Evolutionary conservation across 805 yeast genomes (phyloP), one percentile per base, ranked within the genome.

Genomic region (Barnettozyma sp.): DNA sequence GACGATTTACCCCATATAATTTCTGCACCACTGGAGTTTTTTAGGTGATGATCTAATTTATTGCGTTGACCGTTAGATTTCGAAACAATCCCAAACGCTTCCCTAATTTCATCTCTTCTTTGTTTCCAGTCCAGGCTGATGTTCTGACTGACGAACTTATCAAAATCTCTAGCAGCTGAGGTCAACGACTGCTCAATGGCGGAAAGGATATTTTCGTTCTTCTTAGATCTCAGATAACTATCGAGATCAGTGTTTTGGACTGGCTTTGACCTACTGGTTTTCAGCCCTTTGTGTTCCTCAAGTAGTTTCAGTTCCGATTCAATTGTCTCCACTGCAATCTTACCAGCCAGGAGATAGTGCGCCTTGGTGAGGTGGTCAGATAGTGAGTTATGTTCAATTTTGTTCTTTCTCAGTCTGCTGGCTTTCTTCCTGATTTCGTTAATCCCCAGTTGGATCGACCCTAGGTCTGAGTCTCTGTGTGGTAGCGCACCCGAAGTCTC

Each of bases 291-390:
- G 43, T 35, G 54, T 39, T 40, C 43, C 28, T 62, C 71, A 56
- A 57, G 61, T 40, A 49, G 44, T 26, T 62, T 59, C 39, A 80
- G 58, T 33, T 76, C 79, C 22, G 60, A 60, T 45, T 83, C 87
- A 26, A 88, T 76, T 39, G 85, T 92, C 48, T 85, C 95, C 34
- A 90, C 79, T 27, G 84, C 72, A 2, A 97, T 97, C 51, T 90
- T 81, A 2, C 88, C 83, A 6, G 96, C 95, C 29, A 90, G 64
- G 26, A 92, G 63, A 56, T 92, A 92, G 54, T 92, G 97, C 2
- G 84, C 92, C 49, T 77, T 79, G 3, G 86, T 79, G 50, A 62
- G 70, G 22, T 33, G 39, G 5, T 65, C 67, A 28, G 62, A 57
- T 8, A 50, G 46, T 29, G 63, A 63, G 11, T 55, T 49, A 14